Conservation (phyloP, 495 filamentous ascomycete species). For the Wilcoxina mikolae region DNA sequence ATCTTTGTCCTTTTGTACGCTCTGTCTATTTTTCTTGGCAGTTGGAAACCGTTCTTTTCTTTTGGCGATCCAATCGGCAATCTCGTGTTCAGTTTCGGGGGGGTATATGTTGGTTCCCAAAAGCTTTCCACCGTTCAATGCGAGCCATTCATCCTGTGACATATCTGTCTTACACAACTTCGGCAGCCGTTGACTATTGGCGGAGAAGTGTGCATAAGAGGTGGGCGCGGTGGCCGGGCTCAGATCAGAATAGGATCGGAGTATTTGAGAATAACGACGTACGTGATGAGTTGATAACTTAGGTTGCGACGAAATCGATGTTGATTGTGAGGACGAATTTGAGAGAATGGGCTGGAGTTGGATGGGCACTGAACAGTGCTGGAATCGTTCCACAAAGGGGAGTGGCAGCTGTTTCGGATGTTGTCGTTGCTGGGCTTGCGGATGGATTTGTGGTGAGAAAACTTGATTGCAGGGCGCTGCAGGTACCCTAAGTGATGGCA, state of each 20-base stretch:
- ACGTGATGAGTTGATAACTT: neutral
- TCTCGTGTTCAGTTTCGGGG: slow-evolving; percentile 33
- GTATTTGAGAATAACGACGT: neutral
- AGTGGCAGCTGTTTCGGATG: neutral
- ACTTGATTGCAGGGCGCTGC: neutral
- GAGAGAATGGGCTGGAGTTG: neutral
- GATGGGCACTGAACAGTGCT: neutral
- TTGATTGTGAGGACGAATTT: too few species aligned
- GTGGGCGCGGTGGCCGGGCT: neutral
- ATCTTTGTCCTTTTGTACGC: slow-evolving; percentile 33
- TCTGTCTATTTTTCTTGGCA: slow-evolving; percentile 32
- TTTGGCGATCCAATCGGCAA: slow-evolving; percentile 52
- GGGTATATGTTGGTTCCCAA: slow-evolving; percentile 25
- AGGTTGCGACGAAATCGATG: neutral
- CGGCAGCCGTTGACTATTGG: neutral
- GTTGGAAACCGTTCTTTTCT: slow-evolving; percentile 53
- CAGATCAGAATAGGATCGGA: neutral
- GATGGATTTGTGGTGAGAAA: neutral
- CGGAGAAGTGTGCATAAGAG: neutral
- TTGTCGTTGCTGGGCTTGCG: neutral
- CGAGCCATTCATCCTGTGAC: slow-evolving; percentile 20
- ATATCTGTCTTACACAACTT: slow-evolving; percentile 16
- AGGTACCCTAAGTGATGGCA: neutral
- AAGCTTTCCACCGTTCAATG: slow-evolving; percentile 22
- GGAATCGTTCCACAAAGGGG: neutral